These are phyloP conservation scores for Bimuria novae-zelandiae DNA, from an alignment of 2,329 filamentous ascomycete genomes.

Conservation along the genomic window DNA sequence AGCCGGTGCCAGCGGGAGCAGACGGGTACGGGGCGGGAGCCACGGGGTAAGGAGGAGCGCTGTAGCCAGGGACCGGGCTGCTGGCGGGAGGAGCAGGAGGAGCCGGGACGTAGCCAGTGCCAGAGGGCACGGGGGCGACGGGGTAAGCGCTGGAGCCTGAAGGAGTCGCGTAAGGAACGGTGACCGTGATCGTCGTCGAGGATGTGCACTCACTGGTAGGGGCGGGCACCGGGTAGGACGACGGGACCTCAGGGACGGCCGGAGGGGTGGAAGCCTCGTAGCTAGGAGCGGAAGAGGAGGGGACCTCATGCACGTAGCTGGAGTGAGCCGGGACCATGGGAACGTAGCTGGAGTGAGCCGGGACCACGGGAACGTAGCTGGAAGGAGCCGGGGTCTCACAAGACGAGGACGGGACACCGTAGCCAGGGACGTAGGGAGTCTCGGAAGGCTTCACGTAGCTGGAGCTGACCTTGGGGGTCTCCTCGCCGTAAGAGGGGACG, in stretches of 20 bases:
- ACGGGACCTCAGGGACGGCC: slow-evolving; percentile 16
- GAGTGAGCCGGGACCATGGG: neutral
- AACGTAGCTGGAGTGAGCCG: neutral
- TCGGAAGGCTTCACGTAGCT: neutral
- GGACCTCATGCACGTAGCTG: neutral
- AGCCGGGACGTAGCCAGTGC: too few species aligned
- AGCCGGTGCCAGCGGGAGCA: slow-evolving; percentile 36
- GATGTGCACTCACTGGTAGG: slow-evolving; percentile 40
- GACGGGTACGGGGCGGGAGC: too few species aligned
- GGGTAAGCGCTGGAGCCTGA: slow-evolving; percentile 35
- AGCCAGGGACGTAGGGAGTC: neutral
- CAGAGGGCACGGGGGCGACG: slow-evolving; percentile 14
- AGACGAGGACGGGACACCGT: too few species aligned
- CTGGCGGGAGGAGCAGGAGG: slow-evolving; percentile 33
- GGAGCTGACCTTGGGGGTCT: neutral
- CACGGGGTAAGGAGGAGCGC: too few species aligned
- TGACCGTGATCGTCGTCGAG: slow-evolving; percentile 51
- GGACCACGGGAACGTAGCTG: too few species aligned
- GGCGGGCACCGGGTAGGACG: slow-evolving; percentile 19
- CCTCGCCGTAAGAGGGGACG: neutral
- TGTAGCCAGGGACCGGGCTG: slow-evolving; percentile 26
- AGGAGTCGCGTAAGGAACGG: slow-evolving; percentile 42
- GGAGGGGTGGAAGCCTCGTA: slow-evolving; percentile 20
- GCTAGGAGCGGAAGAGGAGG: slow-evolving; percentile 6
- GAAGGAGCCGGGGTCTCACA: too few species aligned